A percentile compares a stretch with the other conserved stretches of the same genome.
These are phyloP conservation scores for Plasmopara muralis DNA, from an alignment of 352 stramenopile genomes.

Conservation along the genomic window DNA sequence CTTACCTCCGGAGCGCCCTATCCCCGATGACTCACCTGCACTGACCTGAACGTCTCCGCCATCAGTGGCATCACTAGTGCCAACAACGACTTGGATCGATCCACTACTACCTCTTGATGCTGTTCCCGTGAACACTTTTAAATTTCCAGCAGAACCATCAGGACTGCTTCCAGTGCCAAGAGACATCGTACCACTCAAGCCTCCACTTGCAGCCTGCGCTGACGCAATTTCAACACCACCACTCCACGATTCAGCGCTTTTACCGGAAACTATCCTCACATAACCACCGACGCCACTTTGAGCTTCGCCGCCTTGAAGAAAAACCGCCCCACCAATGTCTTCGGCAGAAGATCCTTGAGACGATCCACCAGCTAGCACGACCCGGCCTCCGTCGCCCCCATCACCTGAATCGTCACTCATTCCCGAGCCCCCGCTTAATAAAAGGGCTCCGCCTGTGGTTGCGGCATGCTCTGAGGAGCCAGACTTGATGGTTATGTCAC, in stretches of 20 bases:
- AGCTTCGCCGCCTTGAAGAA: constrained; percentile 41
- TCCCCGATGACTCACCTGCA: constrained; percentile 54
- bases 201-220: constrained; percentile 38
- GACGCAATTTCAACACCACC: constrained; percentile 43
- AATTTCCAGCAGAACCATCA: constrained; percentile 30
- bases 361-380: constrained; percentile 42
- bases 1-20: constrained; percentile 44
- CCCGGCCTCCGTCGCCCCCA: constrained; percentile 53
- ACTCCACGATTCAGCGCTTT: constrained; percentile 43
- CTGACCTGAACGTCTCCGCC: constrained; percentile 53
- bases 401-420: constrained; percentile 65
- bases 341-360: constrained; percentile 46
- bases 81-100: constrained; percentile 46
- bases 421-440: constrained; percentile 41
- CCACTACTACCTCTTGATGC: constrained; percentile 57
- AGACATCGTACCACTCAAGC: constrained; percentile 50
- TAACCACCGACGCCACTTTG: constrained; percentile 45
- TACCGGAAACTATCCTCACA: constrained; percentile 40
- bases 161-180: constrained; percentile 39
- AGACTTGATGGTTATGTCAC: constrained; percentile 39
- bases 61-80: constrained; percentile 44
- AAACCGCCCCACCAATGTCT: constrained; percentile 48
- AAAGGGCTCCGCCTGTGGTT: constrained; percentile 44
- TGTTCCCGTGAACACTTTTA: constrained; percentile 38
- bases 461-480: constrained; percentile 42